Evolutionary conservation across 768 basidiomycete genomes (phyloP), one percentile per base, ranked within the genome.

Genomic region (Leccinum incarnatum): DNA sequence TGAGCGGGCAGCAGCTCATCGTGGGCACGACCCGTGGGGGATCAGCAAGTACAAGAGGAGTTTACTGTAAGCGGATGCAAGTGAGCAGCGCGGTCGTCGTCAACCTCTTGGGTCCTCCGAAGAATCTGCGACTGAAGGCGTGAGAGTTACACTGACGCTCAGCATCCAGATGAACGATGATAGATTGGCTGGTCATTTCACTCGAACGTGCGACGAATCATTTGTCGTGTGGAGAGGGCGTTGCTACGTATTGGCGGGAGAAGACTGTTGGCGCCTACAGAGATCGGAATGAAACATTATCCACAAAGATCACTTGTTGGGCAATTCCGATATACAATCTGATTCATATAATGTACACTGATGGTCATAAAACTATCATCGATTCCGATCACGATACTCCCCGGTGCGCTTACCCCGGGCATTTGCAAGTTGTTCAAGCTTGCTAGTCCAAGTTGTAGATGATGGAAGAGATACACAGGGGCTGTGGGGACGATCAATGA

Each of bases 71-170:
- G 62, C 75, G 81, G 10, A 77, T 78, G 50, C 83, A 85, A 65
- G 84, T 85, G 53, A 82, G 82, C 61, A 81, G 83, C 9, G 77
- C 75, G 29, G 80, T 84, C 14, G 83, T 82, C 4, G 81, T 73
- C 40, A 80, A 76, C 57, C 66, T 81, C 48, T 57, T 82, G 57
- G 56, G 68, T 15, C 60, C 69, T 0, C 66, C 75, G 3, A 77
- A 77, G 29, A 54, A 27, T 12, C 1, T 50, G 23, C 63, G 61
- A 46, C 51, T 57, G 36, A 69, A 54, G 53, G 30, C 19, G 17
- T 69, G 46, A 57, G 6, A 37, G 7, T 4, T 52, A 3, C n/a
- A 23, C 34, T 17, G n/a, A 11, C 8, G 1, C 12, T 10, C 2
- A 34, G 4, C 8, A 53, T 58, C n/a, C 5, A 7, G 14, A 36